Evolutionary conservation across 352 stramenopile genomes (phyloP).

Genomic region (Phytopythium aichiense): DNA sequence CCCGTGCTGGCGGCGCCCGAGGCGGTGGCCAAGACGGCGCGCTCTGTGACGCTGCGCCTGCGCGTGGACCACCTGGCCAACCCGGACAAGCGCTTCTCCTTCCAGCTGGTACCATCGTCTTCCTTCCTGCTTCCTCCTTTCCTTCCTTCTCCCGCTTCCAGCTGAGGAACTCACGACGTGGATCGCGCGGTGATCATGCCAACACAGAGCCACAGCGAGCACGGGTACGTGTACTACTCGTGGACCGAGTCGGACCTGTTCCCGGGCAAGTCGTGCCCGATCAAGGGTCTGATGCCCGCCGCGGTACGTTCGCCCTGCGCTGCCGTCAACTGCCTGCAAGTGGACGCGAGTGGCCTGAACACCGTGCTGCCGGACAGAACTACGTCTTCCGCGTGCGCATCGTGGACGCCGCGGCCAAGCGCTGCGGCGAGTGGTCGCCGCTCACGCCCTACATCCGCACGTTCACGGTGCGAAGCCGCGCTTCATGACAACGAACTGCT

Average conservation of each 20-base stretch:
- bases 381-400: conserved; percentile 78
- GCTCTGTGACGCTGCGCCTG: conserved; percentile 63
- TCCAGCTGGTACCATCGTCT: conserved; percentile 36
- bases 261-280: conserved; percentile 43
- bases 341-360: not conserved
- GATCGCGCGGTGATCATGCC: not conserved
- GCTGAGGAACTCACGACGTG: not conserved
- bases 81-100: conserved; percentile 44
- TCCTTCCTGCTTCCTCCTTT: not conserved
- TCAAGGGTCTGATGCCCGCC: conserved; percentile 71
- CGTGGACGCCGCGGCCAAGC: conserved; percentile 50
- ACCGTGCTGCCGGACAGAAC: conserved; percentile 23
- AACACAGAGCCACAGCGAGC: conserved; percentile 68
- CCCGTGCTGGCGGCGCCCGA: conserved; percentile 51
- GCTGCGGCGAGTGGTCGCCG: conserved; percentile 76
- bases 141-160: too few species aligned
- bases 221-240: conserved; percentile 87
- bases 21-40: conserved; percentile 69
- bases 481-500: not conserved
- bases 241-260: conserved; percentile 75
- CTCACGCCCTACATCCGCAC: conserved; percentile 70
- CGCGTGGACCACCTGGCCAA: conserved; percentile 28
- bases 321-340: conserved; percentile 1
- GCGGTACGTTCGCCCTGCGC: conserved; percentile 29
- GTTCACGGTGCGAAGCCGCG: conserved; percentile 41